phyloP scores from a whole-genome alignment of 495 filamentous ascomycete genomes.

The Amphirosellinia nigrospora region DNA sequence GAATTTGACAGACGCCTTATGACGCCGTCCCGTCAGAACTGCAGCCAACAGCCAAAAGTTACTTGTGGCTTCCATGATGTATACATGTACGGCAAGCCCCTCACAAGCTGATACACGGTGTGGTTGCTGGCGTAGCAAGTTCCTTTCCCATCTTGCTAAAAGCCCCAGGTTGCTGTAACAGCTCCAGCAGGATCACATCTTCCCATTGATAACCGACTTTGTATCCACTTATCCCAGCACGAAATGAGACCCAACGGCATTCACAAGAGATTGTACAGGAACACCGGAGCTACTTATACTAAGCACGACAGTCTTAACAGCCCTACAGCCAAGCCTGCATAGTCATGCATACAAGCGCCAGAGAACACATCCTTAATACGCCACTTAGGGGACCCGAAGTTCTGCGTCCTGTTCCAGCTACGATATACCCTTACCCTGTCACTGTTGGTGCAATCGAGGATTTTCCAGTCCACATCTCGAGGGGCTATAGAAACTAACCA shows the following conservation, averaged over 20 bases:
- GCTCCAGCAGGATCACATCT: conserved; percentile 1
- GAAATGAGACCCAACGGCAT: not conserved
- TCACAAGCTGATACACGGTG: not conserved
- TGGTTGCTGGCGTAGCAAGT: not conserved
- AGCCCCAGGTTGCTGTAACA: not conserved
- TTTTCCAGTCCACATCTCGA: not conserved
- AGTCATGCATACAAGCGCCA: conserved; percentile 18
- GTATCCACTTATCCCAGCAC: not conserved
- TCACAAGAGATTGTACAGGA: not conserved
- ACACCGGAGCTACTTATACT: not conserved
- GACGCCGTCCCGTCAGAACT: not conserved
- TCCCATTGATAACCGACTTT: not conserved
- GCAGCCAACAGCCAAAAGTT: conserved; percentile 16
- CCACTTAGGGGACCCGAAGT: not conserved
- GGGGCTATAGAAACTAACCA: not conserved
- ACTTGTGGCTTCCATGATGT: not conserved
- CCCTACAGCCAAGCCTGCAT: conserved; percentile 8
- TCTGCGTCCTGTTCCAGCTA: not conserved
- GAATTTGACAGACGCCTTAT: not conserved
- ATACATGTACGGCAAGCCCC: not conserved
- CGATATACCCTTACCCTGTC: not conserved
- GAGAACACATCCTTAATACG: not conserved
- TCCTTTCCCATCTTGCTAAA: not conserved
- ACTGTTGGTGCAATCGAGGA: not conserved
- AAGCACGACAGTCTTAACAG: conserved; percentile 10